Evolutionary conservation across 345 rosid genomes (phyloP).

Genomic region (Brassica juncea): DNA sequence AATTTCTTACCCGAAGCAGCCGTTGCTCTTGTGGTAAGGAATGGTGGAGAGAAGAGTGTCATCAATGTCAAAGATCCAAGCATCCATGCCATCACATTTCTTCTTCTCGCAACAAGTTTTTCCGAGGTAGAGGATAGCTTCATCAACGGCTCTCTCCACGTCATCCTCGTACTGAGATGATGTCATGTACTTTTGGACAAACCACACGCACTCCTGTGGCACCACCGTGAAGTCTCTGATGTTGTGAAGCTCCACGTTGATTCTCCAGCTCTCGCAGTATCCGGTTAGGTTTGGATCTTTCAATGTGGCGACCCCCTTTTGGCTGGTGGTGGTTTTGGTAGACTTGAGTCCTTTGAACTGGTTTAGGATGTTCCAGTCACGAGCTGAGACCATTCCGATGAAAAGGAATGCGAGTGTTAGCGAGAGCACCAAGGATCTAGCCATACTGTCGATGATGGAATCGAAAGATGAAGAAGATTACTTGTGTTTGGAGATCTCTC

Average conservation of each 20-base stretch:
- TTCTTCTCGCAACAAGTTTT: conserved; percentile 44
- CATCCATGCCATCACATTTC: conserved; percentile 62
- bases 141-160: conserved; percentile 51
- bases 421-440: conserved; percentile 32
- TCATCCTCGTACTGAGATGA: conserved; percentile 63
- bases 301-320: not conserved
- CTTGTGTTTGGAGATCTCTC: conserved; percentile 5
- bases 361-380: conserved; percentile 70
- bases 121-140: conserved; percentile 54
- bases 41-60: conserved; percentile 75
- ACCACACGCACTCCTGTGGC: conserved; percentile 61
- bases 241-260: conserved; percentile 74
- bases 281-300: conserved; percentile 41
- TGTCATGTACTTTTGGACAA: conserved; percentile 60
- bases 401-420: conserved; percentile 43
- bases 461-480: not conserved
- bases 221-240: conserved; percentile 59
- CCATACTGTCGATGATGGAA: conserved; percentile 44
- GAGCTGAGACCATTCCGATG: conserved; percentile 44
- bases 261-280: conserved; percentile 81
- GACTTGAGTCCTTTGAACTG: conserved; percentile 36
- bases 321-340: not conserved
- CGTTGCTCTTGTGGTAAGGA: conserved; percentile 67
- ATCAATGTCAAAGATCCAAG: conserved; percentile 77
- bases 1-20: conserved; percentile 57